A percentile compares a stretch with the other conserved stretches of the same genome.
Conservation (phyloP, 345 rosid genomes). For the Gossypioides kirkii region DNA sequence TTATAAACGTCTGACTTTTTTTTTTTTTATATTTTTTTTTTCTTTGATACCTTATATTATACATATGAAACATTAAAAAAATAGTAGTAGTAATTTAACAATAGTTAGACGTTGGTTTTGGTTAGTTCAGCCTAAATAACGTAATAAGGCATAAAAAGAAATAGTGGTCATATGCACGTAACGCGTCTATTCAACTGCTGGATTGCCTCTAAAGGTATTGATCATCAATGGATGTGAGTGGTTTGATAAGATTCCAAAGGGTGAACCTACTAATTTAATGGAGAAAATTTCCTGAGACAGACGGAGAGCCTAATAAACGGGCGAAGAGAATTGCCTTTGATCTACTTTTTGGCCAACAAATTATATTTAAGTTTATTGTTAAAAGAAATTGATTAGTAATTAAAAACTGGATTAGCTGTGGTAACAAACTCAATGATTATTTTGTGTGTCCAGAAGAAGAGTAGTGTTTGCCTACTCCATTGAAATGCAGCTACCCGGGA, state of each 20-base stretch:
- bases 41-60: not conserved
- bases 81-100: no score
- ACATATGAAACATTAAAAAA: no score
- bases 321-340: not conserved
- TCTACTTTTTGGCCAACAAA: not conserved
- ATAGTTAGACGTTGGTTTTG: not conserved
- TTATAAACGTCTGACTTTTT: not conserved
- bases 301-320: not conserved
- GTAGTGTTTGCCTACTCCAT: no score
- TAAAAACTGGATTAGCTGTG: no score
- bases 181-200: not conserved
- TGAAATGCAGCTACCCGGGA: no score
- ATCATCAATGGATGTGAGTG: not conserved
- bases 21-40: no score
- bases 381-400: no score
- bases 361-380: not conserved
- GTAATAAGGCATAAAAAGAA: not conserved
- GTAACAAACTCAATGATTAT: no score
- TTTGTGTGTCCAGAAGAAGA: no score
- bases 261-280: no score
- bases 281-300: no score
- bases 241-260: no score
- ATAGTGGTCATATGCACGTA: not conserved
- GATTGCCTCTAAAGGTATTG: not conserved
- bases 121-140: not conserved